Conservation (phyloP, 2,329 filamentous ascomycete species). For the Mollisiaceae sp. region DNA sequence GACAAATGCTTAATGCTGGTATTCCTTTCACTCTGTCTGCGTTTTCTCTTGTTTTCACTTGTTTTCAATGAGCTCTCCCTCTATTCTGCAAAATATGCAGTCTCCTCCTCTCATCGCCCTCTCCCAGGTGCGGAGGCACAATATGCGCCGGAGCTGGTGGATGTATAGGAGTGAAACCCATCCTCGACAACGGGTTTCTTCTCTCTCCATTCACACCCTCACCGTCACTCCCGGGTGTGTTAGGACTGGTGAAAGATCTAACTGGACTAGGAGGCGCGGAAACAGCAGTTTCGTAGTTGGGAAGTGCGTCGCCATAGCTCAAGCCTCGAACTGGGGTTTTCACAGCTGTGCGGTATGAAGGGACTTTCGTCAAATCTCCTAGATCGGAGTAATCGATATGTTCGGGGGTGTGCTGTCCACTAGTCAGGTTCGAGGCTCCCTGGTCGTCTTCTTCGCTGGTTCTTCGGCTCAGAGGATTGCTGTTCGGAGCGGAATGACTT, state of each 20-base stretch:
- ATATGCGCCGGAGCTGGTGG: slow-evolving; percentile 26
- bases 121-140: slow-evolving; percentile 22
- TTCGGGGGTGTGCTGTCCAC: slow-evolving; percentile 58
- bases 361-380: slow-evolving; percentile 72
- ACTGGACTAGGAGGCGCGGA: slow-evolving; percentile 52
- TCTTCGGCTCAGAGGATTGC: slow-evolving; percentile 49
- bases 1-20: slow-evolving; percentile 4
- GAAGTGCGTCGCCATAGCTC: slow-evolving; percentile 60
- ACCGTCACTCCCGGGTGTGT: slow-evolving; percentile 11
- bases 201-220: slow-evolving; percentile 6
- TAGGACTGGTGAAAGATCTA: slow-evolving; percentile 26
- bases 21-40: background rate
- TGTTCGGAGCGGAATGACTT: slow-evolving; percentile 33
- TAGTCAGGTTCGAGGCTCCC: slow-evolving; percentile 41
- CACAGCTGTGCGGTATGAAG: slow-evolving; percentile 78
- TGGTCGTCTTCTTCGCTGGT: slow-evolving; percentile 54
- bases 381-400: slow-evolving; percentile 64
- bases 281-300: slow-evolving; percentile 69
- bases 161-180: slow-evolving; percentile 40
- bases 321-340: slow-evolving; percentile 61
- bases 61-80: slow-evolving; percentile 30
- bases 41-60: too few species aligned
- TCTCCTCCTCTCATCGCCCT: slow-evolving; percentile 38
- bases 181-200: slow-evolving; percentile 31
- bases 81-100: slow-evolving; percentile 37